Conservation (phyloP, 352 stramenopile species). For the Blastocystis sp. region DNA sequence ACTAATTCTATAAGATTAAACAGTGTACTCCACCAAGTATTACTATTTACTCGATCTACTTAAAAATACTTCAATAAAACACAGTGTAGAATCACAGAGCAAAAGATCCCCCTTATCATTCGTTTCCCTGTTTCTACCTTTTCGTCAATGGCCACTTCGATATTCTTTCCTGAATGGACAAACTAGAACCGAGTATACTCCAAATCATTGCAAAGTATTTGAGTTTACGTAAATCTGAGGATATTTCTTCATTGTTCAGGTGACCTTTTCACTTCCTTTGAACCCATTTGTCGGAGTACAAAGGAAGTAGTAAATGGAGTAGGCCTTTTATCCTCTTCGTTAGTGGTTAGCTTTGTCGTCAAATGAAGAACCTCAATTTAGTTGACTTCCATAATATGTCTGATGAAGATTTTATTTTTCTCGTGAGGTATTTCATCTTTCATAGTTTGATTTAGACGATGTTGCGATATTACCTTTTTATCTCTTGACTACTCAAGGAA, state of each 20-base stretch:
- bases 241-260: background rate
- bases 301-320: slow-evolving; percentile 56
- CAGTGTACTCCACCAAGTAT: no score
- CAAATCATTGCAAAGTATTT: slow-evolving; percentile 56
- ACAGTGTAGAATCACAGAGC: no score
- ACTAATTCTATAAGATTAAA: no score
- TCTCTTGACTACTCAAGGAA: slow-evolving; percentile 9
- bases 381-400: slow-evolving; percentile 5
- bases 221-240: background rate
- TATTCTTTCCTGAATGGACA: background rate
- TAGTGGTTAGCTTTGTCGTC: slow-evolving; percentile 30
- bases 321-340: background rate
- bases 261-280: slow-evolving; percentile 39
- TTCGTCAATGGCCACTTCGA: background rate
- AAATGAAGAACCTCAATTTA: slow-evolving; percentile 57
- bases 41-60: no score
- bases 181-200: background rate
- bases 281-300: slow-evolving; percentile 23
- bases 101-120: background rate
- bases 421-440: background rate
- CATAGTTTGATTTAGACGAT: background rate
- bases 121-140: background rate
- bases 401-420: slow-evolving; percentile 31
- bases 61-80: no score
- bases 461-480: slow-evolving; percentile 45